Conservation (phyloP, 2,329 filamentous ascomycete genomes). For the Penicillium sp. region DNA sequence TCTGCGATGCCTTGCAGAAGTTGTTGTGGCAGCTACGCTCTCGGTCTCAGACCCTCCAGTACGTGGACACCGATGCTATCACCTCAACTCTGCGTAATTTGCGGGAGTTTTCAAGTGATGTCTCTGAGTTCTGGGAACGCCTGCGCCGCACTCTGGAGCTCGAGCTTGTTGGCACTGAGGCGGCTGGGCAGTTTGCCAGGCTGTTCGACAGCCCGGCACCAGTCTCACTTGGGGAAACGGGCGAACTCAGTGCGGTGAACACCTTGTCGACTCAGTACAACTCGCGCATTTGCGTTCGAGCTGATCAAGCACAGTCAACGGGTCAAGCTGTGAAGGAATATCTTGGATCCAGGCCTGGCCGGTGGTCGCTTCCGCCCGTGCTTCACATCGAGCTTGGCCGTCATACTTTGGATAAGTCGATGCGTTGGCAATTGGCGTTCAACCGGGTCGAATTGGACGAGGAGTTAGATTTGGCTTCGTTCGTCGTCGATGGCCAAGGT, state of each 20-base stretch:
- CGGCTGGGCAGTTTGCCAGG: conserved; percentile 45
- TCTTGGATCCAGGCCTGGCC: conserved; percentile 40
- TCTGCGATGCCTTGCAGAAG: conserved; percentile 56
- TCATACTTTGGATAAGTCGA: conserved; percentile 58
- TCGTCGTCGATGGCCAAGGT: conserved; percentile 38
- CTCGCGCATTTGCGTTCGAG: conserved; percentile 44
- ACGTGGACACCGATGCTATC: conserved; percentile 48
- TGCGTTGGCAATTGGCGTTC: conserved; percentile 61
- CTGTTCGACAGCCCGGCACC: conserved; percentile 52
- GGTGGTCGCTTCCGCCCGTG: conserved; percentile 53
- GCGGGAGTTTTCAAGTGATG: conserved; percentile 54
- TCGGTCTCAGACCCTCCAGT: conserved; percentile 45
- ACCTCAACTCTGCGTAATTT: conserved; percentile 47
- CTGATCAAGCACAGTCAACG: conserved; percentile 43
- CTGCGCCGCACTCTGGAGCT: conserved; percentile 57
- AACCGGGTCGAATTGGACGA: conserved; percentile 62
- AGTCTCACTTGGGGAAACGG: conserved; percentile 2
- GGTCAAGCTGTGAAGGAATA: conserved; percentile 42
- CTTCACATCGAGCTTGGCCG: conserved; percentile 61
- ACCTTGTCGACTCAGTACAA: conserved; percentile 44
- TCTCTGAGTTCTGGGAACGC: conserved; percentile 60
- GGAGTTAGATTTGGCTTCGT: conserved; percentile 51
- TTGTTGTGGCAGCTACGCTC: conserved; percentile 56
- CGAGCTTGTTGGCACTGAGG: conserved; percentile 53
- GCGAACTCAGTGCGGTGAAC: conserved; percentile 38